Conservation (phyloP, 2,329 filamentous ascomycete species). For the Monosporascus sp. region DNA sequence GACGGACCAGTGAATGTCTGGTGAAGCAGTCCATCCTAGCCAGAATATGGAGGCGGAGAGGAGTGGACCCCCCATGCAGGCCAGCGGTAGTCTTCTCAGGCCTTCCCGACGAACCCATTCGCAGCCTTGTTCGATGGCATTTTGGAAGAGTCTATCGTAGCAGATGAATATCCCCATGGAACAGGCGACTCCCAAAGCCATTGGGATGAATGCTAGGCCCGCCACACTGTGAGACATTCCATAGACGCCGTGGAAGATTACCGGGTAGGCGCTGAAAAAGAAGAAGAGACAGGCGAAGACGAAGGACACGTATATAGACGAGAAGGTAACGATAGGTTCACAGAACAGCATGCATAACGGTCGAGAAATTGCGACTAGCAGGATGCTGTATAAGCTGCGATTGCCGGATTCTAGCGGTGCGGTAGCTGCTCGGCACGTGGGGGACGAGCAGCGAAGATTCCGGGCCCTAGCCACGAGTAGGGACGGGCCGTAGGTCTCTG, state of each 20-base stretch:
- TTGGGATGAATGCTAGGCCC: slow-evolving; percentile 27
- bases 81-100: slow-evolving; percentile 9
- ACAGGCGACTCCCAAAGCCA: too few relatives aligned
- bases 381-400: too few relatives aligned
- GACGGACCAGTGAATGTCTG: slow-evolving; percentile 7
- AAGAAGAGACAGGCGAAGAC: slow-evolving; percentile 53
- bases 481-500: too few relatives aligned
- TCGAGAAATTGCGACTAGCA: too few relatives aligned
- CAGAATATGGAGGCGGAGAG: slow-evolving; percentile 8
- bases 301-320: slow-evolving; percentile 34
- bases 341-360: slow-evolving; percentile 26
- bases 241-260: slow-evolving; percentile 40
- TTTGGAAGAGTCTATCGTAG: too few relatives aligned
- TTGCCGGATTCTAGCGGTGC: too few relatives aligned
- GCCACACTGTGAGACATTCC: slow-evolving; percentile 39
- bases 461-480: too few relatives aligned
- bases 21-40: slow-evolving; percentile 11
- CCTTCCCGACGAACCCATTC: slow-evolving; percentile 9
- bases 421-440: too few relatives aligned
- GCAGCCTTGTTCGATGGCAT: background rate
- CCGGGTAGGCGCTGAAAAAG: slow-evolving; percentile 55
- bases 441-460: too few relatives aligned
- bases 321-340: slow-evolving; percentile 34
- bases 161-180: too few relatives aligned
- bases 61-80: slow-evolving; percentile 10